phyloP scores from a whole-genome alignment of 2,329 filamentous ascomycete species.

The Alternaria consortialis region DNA sequence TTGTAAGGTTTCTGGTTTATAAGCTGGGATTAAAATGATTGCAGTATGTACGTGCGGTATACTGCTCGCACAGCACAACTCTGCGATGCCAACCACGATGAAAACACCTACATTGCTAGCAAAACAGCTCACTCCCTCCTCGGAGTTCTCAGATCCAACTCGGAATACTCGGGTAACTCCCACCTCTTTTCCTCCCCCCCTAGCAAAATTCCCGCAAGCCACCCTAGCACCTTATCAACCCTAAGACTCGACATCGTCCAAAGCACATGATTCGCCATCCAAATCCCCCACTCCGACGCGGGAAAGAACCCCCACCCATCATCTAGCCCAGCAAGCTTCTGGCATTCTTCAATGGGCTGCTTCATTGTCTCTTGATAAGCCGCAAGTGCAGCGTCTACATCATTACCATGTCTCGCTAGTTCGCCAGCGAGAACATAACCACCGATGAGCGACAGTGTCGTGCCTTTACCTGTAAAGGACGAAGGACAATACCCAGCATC shows the following conservation, averaged over 20 bases:
- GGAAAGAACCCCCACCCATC: neutral
- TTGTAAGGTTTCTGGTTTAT: neutral
- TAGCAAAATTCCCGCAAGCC: neutral
- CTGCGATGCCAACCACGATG: neutral
- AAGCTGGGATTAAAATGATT: neutral
- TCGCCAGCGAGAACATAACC: slow-evolving; percentile 53
- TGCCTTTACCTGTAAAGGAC: slow-evolving; percentile 36
- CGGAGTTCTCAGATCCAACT: slow-evolving; percentile 16
- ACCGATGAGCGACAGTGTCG: slow-evolving; percentile 48
- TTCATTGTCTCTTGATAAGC: slow-evolving; percentile 32
- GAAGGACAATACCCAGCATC: slow-evolving; percentile 57
- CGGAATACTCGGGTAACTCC: slow-evolving; percentile 17
- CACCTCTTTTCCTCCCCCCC: neutral
- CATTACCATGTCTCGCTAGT: slow-evolving; percentile 20
- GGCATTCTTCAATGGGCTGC: slow-evolving; percentile 29
- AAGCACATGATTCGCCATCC: neutral
- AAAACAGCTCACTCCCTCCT: neutral
- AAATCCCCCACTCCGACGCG: neutral
- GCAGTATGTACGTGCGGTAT: neutral
- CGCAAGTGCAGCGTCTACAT: slow-evolving; percentile 31
- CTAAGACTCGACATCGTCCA: neutral
- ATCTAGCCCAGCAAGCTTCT: slow-evolving; percentile 16
- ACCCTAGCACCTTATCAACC: neutral
- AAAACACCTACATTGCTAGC: neutral
- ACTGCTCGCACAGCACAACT: neutral